Conservation (phyloP, 495 filamentous ascomycete genomes). For the Penicillium diatomitis region DNA sequence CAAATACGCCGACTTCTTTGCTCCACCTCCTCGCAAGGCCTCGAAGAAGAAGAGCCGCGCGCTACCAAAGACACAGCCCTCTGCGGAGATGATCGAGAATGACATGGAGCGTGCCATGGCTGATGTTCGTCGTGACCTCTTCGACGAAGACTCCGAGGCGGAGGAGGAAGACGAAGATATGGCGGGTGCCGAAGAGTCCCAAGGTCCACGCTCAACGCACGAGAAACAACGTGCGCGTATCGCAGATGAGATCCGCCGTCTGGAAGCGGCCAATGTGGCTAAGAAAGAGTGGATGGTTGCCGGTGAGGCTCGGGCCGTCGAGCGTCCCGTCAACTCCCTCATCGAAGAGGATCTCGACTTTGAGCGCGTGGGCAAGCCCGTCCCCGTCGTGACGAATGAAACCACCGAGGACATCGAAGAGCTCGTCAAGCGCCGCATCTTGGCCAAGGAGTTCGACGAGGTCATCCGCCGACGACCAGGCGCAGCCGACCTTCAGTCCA, state of each 20-base stretch:
- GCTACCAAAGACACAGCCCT: constrained; percentile 43
- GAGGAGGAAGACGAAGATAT: constrained; percentile 28
- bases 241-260: constrained; percentile 77
- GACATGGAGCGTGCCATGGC: constrained; percentile 82
- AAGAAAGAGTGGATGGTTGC: constrained; percentile 87
- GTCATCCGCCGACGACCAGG: constrained; percentile 72
- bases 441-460: constrained; percentile 89
- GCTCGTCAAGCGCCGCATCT: constrained; percentile 86
- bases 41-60: constrained; percentile 39
- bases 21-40: constrained; percentile 65
- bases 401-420: constrained; percentile 87
- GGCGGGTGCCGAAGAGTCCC: constrained; percentile 32
- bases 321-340: constrained; percentile 81
- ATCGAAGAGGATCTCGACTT: constrained; percentile 95
- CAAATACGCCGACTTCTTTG: constrained; percentile 85
- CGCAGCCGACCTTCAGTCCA: constrained; percentile 32
- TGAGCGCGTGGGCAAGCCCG: constrained; percentile 89
- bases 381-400: constrained; percentile 90
- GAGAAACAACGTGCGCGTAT: constrained; percentile 80
- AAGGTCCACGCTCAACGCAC: constrained; percentile 62
- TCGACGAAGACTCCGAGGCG: constrained; percentile 48
- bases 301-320: constrained; percentile 76
- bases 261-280: constrained; percentile 82
- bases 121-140: constrained; percentile 82
- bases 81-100: constrained; percentile 36